A percentile compares a stretch with the other conserved stretches of the same genome.
Evolutionary conservation across 2,329 filamentous ascomycete genomes (phyloP).

Genomic region (Penicillium palitans): DNA sequence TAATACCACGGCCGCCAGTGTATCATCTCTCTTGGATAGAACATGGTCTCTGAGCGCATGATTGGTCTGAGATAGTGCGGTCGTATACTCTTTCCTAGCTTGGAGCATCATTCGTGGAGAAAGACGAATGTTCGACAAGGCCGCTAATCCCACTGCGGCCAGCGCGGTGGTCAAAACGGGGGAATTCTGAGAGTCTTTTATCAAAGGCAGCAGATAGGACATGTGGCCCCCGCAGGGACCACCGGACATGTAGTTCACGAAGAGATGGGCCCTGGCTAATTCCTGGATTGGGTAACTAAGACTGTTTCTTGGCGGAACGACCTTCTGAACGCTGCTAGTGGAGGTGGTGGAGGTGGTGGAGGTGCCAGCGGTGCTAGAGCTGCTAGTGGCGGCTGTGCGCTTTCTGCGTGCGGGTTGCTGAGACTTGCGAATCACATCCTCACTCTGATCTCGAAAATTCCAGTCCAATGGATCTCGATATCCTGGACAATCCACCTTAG

Average conservation of each 20-base stretch:
- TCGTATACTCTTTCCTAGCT: conserved; percentile 13
- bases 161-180: conserved; percentile 9
- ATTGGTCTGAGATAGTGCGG: conserved; percentile 13
- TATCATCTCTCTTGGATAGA: conserved; percentile 11
- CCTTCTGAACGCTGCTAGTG: neutral
- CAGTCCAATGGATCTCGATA: conserved; percentile 11
- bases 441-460: conserved; percentile 9
- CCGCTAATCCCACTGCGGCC: conserved; percentile 11
- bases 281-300: conserved; percentile 7
- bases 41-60: neutral
- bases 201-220: conserved; percentile 3
- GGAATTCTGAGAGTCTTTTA: neutral
- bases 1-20: conserved; percentile 13
- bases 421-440: conserved; percentile 8
- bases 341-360: neutral
- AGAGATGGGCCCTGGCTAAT: conserved; percentile 7
- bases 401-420: neutral
- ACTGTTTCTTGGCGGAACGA: neutral
- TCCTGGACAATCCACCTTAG: conserved; percentile 10
- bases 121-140: conserved; percentile 13
- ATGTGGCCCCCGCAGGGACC: conserved; percentile 3
- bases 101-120: conserved; percentile 13
- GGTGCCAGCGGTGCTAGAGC: neutral
- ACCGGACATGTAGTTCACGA: conserved; percentile 11
- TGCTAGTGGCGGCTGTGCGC: neutral